Evolutionary conservation across 192 early-diverging fungal genomes (phyloP), one percentile per base, ranked within the genome.

Genomic region (Coemansia sp.): DNA sequence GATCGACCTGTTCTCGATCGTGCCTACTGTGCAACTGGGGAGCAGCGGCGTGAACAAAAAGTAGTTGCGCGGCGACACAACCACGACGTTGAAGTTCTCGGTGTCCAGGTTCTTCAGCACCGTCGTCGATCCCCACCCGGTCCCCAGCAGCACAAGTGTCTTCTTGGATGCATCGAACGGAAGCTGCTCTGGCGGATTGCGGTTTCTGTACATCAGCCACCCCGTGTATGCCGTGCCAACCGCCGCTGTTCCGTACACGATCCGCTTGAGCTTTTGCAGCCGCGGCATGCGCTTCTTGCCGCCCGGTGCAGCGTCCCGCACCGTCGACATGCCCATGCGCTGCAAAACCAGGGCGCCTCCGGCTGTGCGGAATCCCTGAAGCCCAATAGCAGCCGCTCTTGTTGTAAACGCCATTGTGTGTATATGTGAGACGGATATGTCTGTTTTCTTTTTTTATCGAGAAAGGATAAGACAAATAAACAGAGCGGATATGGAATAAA

Each of bases 11-110:
- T 89, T 93, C 69, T 96, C 94, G 9, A 94, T 86, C 8, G 94
- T 94, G 6, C 94, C 94, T 0, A 94, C 93, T 0, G 91, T 87
- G 39, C 88, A 89, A 67, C 89, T 91, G 20, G 94, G 92, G 57
- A 96, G 83, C 36, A 96, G 72, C 16, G 94, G 94, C 41, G 94
- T 96, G 74, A 94, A 93, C 34, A 92, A 77, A 75, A 95, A 95
- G 74, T 93, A 90, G 70, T 93, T 93, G 78, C 92, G 87, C 20
- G 92, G 94, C 21, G 90, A 93, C 0, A 95, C 83, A 9, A 93
- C 90, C 0, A 89, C 86, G 7, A 92, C 86, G 58, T 94, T 89
- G 64, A 88, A 93, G 30, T 78, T 60, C 23, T 81, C 58, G 39
- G 86, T 89, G 75, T 92, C 83, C 35, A 96, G 69, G 63, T 87